Percentiles rank a stretch among this genome's conserved stretches.
Conservation (phyloP, 805 yeast species). For the Starmerella etchellsii region DNA sequence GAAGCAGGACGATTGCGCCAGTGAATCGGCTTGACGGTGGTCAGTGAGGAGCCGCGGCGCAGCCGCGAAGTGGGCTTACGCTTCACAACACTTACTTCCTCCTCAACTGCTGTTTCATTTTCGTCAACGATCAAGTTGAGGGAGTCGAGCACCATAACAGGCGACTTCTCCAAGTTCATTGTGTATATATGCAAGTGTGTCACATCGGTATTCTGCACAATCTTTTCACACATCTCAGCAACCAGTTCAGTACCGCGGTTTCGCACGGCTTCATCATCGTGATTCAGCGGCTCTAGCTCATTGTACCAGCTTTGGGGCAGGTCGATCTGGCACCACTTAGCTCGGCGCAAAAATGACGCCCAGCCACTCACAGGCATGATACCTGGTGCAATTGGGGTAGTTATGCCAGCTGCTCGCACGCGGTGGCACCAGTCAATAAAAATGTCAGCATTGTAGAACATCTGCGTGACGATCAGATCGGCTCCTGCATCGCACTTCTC, state of each 20-base stretch:
- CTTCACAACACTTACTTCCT: conserved; percentile 49
- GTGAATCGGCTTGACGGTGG: conserved; percentile 72
- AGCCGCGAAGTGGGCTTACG: conserved; percentile 8
- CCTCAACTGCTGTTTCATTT: neutral
- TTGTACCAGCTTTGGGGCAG: conserved; percentile 65
- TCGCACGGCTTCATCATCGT: conserved; percentile 80
- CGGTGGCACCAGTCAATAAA: conserved; percentile 71
- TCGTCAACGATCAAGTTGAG: conserved; percentile 35
- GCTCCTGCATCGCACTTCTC: conserved; percentile 93
- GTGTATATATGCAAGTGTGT: conserved; percentile 92
- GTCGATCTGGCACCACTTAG: conserved; percentile 80
- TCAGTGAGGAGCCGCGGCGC: conserved; percentile 9
- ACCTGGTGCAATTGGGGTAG: conserved; percentile 87
- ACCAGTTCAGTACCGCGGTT: conserved; percentile 72
- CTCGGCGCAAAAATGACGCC: conserved; percentile 83
- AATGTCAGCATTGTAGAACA: conserved; percentile 87
- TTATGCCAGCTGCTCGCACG: conserved; percentile 59
- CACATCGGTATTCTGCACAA: conserved; percentile 51
- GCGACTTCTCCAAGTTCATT: conserved; percentile 89
- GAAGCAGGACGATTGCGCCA: conserved; percentile 92
- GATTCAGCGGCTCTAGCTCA: conserved; percentile 66
- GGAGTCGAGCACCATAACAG: conserved; percentile 72
- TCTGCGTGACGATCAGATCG: conserved; percentile 84
- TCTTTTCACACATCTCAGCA: conserved; percentile 63
- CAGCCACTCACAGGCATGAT: conserved; percentile 98